These are phyloP conservation scores for Leucaena leucocephala DNA, from an alignment of 306 rosid genomes.

Conservation along the genomic window DNA sequence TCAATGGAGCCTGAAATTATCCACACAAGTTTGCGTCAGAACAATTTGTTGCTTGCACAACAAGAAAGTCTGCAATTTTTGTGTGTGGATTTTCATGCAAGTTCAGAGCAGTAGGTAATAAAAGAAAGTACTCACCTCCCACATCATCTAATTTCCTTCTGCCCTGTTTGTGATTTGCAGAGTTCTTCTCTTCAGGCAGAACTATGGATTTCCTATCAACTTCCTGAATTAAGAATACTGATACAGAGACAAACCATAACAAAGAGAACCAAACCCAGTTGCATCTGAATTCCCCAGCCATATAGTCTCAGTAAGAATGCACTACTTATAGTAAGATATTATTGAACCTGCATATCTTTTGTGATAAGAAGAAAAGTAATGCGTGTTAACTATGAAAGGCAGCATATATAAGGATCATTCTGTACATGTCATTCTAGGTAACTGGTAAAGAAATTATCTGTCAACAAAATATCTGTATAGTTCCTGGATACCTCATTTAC, in stretches of 20 bases:
- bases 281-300: conserved; percentile 24
- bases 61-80: background rate
- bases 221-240: background rate
- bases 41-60: background rate
- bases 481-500: background rate
- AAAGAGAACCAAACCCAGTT: conserved; percentile 28
- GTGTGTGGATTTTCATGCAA: background rate
- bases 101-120: background rate
- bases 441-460: background rate
- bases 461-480: background rate
- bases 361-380: background rate
- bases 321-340: conserved; percentile 6
- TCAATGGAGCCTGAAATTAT: conserved; percentile 28
- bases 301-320: background rate
- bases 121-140: conserved; percentile 18
- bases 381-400: background rate
- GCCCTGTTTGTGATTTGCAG: conserved; percentile 16
- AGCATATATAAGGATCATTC: background rate
- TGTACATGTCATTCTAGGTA: background rate
- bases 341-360: background rate
- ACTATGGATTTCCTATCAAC: conserved; percentile 10
- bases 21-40: conserved; percentile 17
- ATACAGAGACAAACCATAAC: conserved; percentile 20
- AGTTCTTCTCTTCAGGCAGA: conserved; percentile 25
- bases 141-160: conserved; percentile 39